Conservation (phyloP, 1,139 yeast species). For the Candida albicans region DNA sequence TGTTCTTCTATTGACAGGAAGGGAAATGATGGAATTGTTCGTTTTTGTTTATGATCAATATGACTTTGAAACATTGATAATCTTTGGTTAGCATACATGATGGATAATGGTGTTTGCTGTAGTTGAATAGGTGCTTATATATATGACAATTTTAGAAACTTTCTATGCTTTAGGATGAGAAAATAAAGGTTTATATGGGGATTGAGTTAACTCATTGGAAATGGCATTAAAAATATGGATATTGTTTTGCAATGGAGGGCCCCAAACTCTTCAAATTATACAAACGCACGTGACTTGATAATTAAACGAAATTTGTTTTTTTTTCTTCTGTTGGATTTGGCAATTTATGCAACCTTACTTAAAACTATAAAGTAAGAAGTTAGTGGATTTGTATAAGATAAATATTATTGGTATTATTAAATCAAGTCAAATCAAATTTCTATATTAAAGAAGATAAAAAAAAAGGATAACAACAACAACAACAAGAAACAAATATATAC, state of each 20-base stretch:
- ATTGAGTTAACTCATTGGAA: not conserved
- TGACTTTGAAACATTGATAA: constrained; percentile 23
- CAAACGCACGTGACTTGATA: not conserved
- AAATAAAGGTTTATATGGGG: not conserved
- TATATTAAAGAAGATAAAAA: not conserved
- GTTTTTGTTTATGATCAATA: constrained; percentile 10
- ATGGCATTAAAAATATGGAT: no score
- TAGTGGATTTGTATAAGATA: no score
- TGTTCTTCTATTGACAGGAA: constrained; percentile 17
- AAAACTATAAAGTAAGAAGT: not conserved
- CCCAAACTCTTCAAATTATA: not conserved
- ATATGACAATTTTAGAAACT: no score
- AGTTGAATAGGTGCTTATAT: not conserved
- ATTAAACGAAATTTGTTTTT: not conserved
- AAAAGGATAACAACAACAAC: not conserved
- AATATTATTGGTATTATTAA: no score
- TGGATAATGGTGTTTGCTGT: not conserved
- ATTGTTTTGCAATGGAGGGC: not conserved
- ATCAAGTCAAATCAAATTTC: no score
- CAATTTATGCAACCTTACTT: not conserved
- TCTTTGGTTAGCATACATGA: constrained; percentile 16
- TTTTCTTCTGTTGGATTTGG: not conserved
- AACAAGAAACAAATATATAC: no score
- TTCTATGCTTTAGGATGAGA: not conserved
- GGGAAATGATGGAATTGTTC: constrained; percentile 20